These are phyloP conservation scores for Hymenoscyphus occultus DNA, from an alignment of 2,329 filamentous ascomycete genomes.

Conservation along the genomic window DNA sequence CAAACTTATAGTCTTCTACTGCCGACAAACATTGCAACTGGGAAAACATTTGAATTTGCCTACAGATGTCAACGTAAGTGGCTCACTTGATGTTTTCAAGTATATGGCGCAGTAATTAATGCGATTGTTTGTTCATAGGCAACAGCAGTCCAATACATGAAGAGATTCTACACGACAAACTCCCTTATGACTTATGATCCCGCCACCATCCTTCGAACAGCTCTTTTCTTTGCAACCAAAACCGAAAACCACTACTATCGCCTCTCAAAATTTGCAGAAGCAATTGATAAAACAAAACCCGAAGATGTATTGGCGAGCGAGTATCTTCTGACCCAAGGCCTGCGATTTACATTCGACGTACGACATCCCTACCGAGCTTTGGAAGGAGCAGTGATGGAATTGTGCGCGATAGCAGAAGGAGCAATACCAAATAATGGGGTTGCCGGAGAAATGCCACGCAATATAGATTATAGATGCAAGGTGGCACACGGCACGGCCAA, in stretches of 20 bases:
- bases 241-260: slow-evolving; percentile 72
- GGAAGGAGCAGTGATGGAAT: slow-evolving; percentile 81
- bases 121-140: slow-evolving; percentile 26
- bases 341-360: slow-evolving; percentile 92
- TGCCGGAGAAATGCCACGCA: slow-evolving; percentile 17
- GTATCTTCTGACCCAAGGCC: slow-evolving; percentile 86
- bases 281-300: slow-evolving; percentile 66
- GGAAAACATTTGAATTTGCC: slow-evolving; percentile 60
- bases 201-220: slow-evolving; percentile 82
- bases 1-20: slow-evolving; percentile 77
- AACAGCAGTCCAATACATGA: slow-evolving; percentile 60
- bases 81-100: slow-evolving; percentile 5
- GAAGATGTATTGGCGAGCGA: slow-evolving; percentile 88
- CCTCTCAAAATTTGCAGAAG: slow-evolving; percentile 62
- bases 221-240: slow-evolving; percentile 90
- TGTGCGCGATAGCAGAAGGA: slow-evolving; percentile 62
- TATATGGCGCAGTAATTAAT: background rate
- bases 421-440: slow-evolving; percentile 17
- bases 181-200: slow-evolving; percentile 96
- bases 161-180: slow-evolving; percentile 93
- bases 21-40: slow-evolving; percentile 55
- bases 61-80: slow-evolving; percentile 55
- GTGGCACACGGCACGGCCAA: slow-evolving; percentile 71
- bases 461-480: slow-evolving; percentile 44
- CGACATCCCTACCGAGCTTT: slow-evolving; percentile 85